These are phyloP conservation scores for Helenozyma baotianmanensis DNA, from an alignment of 805 yeast genomes.

Conservation along the genomic window DNA sequence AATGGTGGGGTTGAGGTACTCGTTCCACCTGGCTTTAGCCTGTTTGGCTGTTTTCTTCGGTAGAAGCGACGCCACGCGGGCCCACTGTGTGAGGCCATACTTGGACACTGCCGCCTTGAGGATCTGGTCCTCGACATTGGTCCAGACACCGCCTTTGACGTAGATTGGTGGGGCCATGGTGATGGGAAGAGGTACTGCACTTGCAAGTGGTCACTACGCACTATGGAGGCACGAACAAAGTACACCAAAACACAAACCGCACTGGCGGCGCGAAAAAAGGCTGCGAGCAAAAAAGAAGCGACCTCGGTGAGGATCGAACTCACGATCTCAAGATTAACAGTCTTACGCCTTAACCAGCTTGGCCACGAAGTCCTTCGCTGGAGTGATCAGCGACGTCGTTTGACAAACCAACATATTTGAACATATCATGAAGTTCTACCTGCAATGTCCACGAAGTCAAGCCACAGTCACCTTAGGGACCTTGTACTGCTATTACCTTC, in stretches of 20 bases:
- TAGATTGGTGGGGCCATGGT: conserved; percentile 50
- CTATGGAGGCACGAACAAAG: too few species aligned
- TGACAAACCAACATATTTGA: too few species aligned
- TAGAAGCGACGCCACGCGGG: conserved; percentile 81
- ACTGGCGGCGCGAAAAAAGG: background rate
- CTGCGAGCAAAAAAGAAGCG: conserved; percentile 14
- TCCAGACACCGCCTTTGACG: conserved; percentile 89
- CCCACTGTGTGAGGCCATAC: conserved; percentile 94
- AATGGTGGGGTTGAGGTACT: conserved; percentile 75
- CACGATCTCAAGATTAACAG: conserved; percentile 30
- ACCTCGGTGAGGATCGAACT: conserved; percentile 32
- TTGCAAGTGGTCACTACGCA: too few species aligned
- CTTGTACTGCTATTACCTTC: too few species aligned
- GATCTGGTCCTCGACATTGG: conserved; percentile 79
- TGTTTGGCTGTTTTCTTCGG: conserved; percentile 86
- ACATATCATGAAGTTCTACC: too few species aligned
- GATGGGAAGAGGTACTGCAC: background rate
- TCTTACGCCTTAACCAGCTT: conserved; percentile 26
- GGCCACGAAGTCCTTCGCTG: conserved; percentile 22
- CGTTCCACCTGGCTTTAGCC: conserved; percentile 89
- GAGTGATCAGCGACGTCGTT: too few species aligned
- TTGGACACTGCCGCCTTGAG: conserved; percentile 87
- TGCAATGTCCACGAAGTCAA: too few species aligned
- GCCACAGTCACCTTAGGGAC: too few species aligned
- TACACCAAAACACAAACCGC: too few species aligned